A percentile compares a stretch with the other conserved stretches of the same genome.
Evolutionary conservation across 441 rosid genomes (phyloP).

Genomic region (Melastoma candidum): DNA sequence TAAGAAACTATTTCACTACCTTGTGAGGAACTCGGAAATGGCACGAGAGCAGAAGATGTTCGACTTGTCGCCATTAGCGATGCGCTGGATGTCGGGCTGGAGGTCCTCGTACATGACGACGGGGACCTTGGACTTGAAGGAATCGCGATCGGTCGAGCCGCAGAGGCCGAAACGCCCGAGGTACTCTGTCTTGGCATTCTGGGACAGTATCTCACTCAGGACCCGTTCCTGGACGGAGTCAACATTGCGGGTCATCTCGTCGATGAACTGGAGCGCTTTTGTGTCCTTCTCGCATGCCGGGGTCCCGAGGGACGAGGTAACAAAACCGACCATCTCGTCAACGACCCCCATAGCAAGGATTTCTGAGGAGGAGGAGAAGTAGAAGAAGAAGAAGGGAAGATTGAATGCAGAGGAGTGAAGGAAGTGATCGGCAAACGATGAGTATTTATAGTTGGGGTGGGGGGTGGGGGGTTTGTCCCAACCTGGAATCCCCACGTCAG

Average conservation of each 20-base stretch:
- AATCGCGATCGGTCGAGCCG: constrained; percentile 33
- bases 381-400: no score
- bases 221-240: constrained; percentile 42
- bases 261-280: constrained; percentile 44
- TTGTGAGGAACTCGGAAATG: constrained; percentile 60
- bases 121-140: constrained; percentile 44
- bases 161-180: constrained; percentile 33
- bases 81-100: constrained; percentile 49
- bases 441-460: no score
- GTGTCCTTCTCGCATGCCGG: constrained; percentile 36
- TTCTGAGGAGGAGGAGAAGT: no score
- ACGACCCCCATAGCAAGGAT: no score
- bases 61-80: constrained; percentile 61
- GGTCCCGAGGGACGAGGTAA: constrained; percentile 14
- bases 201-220: constrained; percentile 34
- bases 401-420: no score
- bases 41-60: constrained; percentile 52
- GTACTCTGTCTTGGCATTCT: constrained; percentile 46
- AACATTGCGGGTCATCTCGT: constrained; percentile 38
- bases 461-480: no score
- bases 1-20: constrained; percentile 19
- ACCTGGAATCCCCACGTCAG: no score
- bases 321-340: no score
- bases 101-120: constrained; percentile 55
- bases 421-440: no score